phyloP scores from a whole-genome alignment of 2,329 filamentous ascomycete genomes.

The Graphium sp. region DNA sequence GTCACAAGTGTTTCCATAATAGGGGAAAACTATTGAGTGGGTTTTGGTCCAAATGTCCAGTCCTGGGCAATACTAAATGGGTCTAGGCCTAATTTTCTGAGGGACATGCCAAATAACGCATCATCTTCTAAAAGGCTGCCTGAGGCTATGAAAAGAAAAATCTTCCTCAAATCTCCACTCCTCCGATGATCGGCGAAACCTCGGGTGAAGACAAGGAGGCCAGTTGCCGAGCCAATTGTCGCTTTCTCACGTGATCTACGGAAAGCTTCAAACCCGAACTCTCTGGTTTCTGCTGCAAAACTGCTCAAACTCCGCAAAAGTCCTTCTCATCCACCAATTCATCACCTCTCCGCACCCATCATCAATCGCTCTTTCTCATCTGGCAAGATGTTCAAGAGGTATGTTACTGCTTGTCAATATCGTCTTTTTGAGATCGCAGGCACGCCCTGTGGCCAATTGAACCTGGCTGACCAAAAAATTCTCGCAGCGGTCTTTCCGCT shows the following conservation, averaged over 20 bases:
- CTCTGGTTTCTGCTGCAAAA: conserved; percentile 20
- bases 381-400: conserved; percentile 75
- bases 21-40: too few species aligned
- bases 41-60: too few species aligned
- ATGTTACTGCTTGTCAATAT: conserved; percentile 22
- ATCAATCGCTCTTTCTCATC: conserved; percentile 49
- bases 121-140: not conserved
- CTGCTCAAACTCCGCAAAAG: conserved; percentile 28
- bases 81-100: too few species aligned
- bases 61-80: too few species aligned
- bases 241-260: conserved; percentile 7
- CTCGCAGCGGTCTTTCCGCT: conserved; percentile 47
- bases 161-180: too few species aligned
- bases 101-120: too few species aligned
- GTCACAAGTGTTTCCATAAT: too few species aligned
- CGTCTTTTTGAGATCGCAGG: conserved; percentile 11
- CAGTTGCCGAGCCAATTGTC: conserved; percentile 8
- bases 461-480: conserved; percentile 8
- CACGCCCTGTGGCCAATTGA: conserved; percentile 34
- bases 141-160: not conserved
- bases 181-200: conserved; percentile 7
- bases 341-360: conserved; percentile 41
- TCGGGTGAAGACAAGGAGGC: conserved; percentile 8
- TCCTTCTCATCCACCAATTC: conserved; percentile 29
- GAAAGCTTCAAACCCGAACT: conserved; percentile 7